Conservation (phyloP, 176 grass and related monocot genomes). For the Avena sativa region DNA sequence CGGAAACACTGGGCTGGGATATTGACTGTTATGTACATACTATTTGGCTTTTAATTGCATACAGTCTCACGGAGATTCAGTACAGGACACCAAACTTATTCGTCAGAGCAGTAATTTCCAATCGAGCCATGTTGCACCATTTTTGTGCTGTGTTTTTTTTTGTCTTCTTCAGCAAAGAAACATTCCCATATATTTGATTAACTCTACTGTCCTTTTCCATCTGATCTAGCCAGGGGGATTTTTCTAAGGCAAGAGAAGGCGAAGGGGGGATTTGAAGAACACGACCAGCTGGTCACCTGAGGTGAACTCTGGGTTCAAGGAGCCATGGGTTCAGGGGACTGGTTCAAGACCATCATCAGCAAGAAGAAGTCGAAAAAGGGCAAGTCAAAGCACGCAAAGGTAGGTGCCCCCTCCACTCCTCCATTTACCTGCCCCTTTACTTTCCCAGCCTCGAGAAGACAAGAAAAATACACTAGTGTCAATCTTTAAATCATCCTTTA, state of each 20-base stretch:
- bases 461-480: neutral
- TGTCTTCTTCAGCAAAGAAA: neutral
- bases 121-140: conserved; percentile 31
- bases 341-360: conserved; percentile 89
- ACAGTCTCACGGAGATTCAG: conserved; percentile 25
- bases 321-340: conserved; percentile 85
- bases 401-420: conserved; percentile 52
- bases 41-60: neutral
- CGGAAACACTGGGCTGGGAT: neutral
- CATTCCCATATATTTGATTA: neutral
- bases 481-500: conserved; percentile 5
- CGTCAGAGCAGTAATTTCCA: neutral
- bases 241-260: neutral
- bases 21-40: neutral
- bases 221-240: conserved; percentile 40
- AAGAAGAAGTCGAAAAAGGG: conserved; percentile 76
- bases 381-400: conserved; percentile 69
- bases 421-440: neutral
- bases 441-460: neutral
- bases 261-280: neutral
- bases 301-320: conserved; percentile 27
- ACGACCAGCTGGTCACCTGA: conserved; percentile 31
- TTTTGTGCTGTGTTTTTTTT: neutral
- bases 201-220: conserved; percentile 20
- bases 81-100: conserved; percentile 8